Evolutionary conservation across 2,329 filamentous ascomycete genomes (phyloP).

Genomic region (Hymenoscyphus scutula): DNA sequence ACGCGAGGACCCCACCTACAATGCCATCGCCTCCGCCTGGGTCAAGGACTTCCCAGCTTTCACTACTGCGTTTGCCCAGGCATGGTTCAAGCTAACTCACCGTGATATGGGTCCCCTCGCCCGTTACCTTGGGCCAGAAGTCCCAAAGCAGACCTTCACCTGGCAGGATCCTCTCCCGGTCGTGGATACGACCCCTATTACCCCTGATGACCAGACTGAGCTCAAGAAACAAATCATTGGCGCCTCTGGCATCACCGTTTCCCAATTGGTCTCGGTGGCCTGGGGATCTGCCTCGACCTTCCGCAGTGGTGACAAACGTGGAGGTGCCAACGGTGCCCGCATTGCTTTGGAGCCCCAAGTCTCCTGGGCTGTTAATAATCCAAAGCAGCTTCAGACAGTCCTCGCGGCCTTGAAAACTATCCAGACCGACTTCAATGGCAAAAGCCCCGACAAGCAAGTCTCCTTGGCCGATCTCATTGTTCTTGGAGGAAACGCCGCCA

Average conservation of each 20-base stretch:
- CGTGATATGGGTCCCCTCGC: constrained; percentile 57
- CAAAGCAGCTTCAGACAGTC: constrained; percentile 32
- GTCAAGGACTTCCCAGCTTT: constrained; percentile 67
- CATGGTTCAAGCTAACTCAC: constrained; percentile 68
- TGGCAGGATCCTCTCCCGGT: constrained; percentile 58
- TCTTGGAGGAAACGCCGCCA: constrained; percentile 51
- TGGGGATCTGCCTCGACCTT: constrained; percentile 71
- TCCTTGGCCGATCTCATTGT: constrained; percentile 60
- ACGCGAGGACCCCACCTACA: constrained; percentile 68
- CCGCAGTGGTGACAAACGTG: constrained; percentile 76
- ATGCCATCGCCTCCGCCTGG: constrained; percentile 73
- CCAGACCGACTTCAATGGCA: constrained; percentile 52
- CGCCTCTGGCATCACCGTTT: constrained; percentile 54
- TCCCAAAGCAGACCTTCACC: constrained; percentile 51
- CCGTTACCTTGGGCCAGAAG: constrained; percentile 56
- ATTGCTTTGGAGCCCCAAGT: constrained; percentile 62
- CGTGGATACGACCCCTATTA: constrained; percentile 45
- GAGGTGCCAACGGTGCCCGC: constrained; percentile 76
- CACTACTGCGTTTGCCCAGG: constrained; percentile 65
- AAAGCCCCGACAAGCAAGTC: constrained; percentile 52
- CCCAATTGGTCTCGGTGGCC: constrained; percentile 62
- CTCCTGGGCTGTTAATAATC: constrained; percentile 74
- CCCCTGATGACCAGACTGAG: constrained; percentile 44
- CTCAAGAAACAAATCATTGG: constrained; percentile 68
- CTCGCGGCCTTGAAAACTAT: constrained; percentile 34